phyloP scores from a whole-genome alignment of 2,329 filamentous ascomycete species.

The Sclerotinia sclerotiorum region DNA sequence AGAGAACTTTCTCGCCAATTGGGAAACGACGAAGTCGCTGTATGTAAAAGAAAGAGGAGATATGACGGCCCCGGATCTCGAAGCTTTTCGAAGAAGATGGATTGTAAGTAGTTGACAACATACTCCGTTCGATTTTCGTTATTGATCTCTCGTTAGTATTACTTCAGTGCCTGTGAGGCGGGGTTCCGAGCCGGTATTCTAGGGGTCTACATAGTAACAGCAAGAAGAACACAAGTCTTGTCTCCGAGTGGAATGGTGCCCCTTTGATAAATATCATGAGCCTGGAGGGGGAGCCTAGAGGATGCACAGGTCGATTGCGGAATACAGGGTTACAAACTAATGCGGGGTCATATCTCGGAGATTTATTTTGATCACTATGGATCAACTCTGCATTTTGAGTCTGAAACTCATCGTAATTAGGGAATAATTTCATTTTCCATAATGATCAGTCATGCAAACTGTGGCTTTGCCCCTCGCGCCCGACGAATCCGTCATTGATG shows the following conservation, averaged over 20 bases:
- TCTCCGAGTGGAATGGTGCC: not conserved
- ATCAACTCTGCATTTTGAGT: not conserved
- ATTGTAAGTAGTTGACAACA: conserved; percentile 47
- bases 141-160: conserved; percentile 21
- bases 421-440: no score
- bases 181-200: conserved; percentile 58
- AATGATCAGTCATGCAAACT: not conserved
- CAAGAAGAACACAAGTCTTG: conserved; percentile 20
- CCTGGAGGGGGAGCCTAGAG: not conserved
- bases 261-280: not conserved
- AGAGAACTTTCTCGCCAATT: conserved; percentile 63
- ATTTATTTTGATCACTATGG: not conserved
- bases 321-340: not conserved
- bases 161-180: conserved; percentile 26
- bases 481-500: no score
- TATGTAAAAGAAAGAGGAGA: conserved; percentile 56
- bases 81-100: conserved; percentile 68
- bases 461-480: no score
- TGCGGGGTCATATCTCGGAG: not conserved
- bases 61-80: conserved; percentile 40
- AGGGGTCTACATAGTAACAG: conserved; percentile 48
- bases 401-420: not conserved
- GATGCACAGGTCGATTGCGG: not conserved
- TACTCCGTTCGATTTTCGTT: not conserved
- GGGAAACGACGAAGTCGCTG: conserved; percentile 54